Conservation (phyloP, 768 basidiomycete genomes). For the Dacryopinax primogenitus region DNA sequence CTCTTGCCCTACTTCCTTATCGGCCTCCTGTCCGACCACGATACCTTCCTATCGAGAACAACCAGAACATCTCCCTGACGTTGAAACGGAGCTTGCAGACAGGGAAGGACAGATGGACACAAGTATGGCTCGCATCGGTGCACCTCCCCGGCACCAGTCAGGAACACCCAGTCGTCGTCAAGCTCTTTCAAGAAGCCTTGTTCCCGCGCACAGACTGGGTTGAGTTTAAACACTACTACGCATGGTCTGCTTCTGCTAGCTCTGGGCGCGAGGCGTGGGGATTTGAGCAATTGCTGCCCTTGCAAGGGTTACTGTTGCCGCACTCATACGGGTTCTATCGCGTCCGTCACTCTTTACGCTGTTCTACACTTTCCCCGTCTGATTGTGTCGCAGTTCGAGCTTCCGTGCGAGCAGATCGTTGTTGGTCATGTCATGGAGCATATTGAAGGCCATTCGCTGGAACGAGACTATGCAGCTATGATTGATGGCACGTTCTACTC, state of each 20-base stretch:
- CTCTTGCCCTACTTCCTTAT: too few relatives aligned
- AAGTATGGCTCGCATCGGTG: background rate
- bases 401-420: background rate
- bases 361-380: background rate
- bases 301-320: background rate
- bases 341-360: background rate
- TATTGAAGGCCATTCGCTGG: background rate
- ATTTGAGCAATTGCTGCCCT: background rate
- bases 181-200: constrained; percentile 1
- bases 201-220: background rate
- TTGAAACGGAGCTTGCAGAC: background rate
- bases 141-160: background rate
- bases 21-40: too few relatives aligned
- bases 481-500: background rate
- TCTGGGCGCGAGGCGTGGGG: background rate
- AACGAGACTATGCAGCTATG: background rate
- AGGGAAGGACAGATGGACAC: background rate
- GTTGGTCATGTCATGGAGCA: background rate
- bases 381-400: background rate
- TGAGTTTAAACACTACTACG: background rate
- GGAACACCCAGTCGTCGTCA: background rate
- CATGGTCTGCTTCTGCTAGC: background rate
- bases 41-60: too few relatives aligned
- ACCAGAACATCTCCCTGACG: background rate
- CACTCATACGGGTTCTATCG: background rate